Evolutionary conservation across 1,139 yeast genomes (phyloP), one percentile per base, ranked within the genome.

Genomic region (Saccharomycopsis phalli): DNA sequence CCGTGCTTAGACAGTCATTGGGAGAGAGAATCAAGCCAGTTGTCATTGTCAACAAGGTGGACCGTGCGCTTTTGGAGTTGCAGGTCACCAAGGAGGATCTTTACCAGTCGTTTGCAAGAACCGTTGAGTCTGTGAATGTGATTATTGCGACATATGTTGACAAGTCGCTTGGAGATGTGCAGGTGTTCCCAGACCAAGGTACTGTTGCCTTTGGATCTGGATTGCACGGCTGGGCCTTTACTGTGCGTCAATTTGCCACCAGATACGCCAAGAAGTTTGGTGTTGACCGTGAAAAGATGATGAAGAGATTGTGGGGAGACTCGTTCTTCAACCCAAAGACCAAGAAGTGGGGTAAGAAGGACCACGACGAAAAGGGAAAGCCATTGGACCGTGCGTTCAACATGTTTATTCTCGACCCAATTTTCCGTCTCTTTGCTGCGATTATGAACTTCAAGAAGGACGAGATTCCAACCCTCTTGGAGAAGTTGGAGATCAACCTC

Each of bases 161-260:
- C 68, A 74, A 76, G 70, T 69, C 76, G 51, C 70, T 88, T 54
- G 98, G 97, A 75, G 98, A 91, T 63, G 81, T 76, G 62, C 97
- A 88, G 77, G 98, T 91, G 57, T 88, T 81, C 94, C 98, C 98
- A 70, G 94, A 91, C 68, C 71, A 71, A 68, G 98, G 98, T 75
- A 91, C 97, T 69, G 96, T 91, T 65, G 98, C 98, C 56, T 91
- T 91, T 72, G 97, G 95, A 75, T 91, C 98, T 69, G 98, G 97
- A 81, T 78, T 91, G 65, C 98, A 91, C 81, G 98, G 98, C 71
- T 91, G 98, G 98, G 97, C 96, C 67, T 91, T 91, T 91, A 91
- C 98, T 61, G 81, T 91, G 65, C 87, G 98, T 74, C 98, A 91
- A 77, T 91, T 91, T 60, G 98, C 98, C 62, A 71, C 74, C 72